Evolutionary conservation across 768 basidiomycete genomes (phyloP).

Genomic region (Naganishia vaughanmartiniae): DNA sequence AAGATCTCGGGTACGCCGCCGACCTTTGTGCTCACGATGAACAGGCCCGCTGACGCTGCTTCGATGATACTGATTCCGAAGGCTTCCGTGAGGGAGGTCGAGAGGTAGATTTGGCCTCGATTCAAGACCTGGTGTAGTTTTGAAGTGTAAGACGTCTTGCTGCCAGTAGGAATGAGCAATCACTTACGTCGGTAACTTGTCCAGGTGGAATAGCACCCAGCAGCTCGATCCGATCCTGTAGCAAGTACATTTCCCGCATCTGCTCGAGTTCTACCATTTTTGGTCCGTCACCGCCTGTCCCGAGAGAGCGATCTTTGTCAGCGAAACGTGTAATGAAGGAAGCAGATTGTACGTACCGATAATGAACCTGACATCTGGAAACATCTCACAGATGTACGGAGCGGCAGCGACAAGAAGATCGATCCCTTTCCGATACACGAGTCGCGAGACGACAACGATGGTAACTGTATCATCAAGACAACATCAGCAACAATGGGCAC

Average conservation of each 20-base stretch:
- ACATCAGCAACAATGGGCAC: slow-evolving; percentile 20
- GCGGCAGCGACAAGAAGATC: slow-evolving; percentile 90
- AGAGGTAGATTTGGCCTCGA: slow-evolving; percentile 86
- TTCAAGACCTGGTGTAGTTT: slow-evolving; percentile 64
- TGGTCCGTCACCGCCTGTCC: slow-evolving; percentile 83
- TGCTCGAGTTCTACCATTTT: slow-evolving; percentile 91
- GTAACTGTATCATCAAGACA: slow-evolving; percentile 62
- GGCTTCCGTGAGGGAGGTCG: slow-evolving; percentile 90
- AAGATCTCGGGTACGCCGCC: slow-evolving; percentile 95
- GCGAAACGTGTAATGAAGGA: slow-evolving; percentile 3
- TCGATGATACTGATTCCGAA: slow-evolving; percentile 98
- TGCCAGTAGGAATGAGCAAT: slow-evolving; percentile 59
- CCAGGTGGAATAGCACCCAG: slow-evolving; percentile 75
- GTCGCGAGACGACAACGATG: slow-evolving; percentile 81
- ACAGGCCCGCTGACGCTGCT: slow-evolving; percentile 89
- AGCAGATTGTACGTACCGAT: slow-evolving; percentile 60
- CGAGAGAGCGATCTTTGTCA: not conserved
- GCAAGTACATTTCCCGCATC: slow-evolving; percentile 83
- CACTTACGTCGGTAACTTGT: slow-evolving; percentile 59
- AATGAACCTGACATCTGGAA: slow-evolving; percentile 82
- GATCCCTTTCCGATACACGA: slow-evolving; percentile 93
- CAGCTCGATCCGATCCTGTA: slow-evolving; percentile 89
- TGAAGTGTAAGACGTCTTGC: not conserved
- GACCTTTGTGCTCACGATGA: slow-evolving; percentile 88
- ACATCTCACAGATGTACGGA: slow-evolving; percentile 78